Percentiles rank a stretch among this genome's conserved stretches.
Evolutionary conservation across 2,329 filamentous ascomycete species (phyloP).

Genomic region (Thielaviopsis populi): DNA sequence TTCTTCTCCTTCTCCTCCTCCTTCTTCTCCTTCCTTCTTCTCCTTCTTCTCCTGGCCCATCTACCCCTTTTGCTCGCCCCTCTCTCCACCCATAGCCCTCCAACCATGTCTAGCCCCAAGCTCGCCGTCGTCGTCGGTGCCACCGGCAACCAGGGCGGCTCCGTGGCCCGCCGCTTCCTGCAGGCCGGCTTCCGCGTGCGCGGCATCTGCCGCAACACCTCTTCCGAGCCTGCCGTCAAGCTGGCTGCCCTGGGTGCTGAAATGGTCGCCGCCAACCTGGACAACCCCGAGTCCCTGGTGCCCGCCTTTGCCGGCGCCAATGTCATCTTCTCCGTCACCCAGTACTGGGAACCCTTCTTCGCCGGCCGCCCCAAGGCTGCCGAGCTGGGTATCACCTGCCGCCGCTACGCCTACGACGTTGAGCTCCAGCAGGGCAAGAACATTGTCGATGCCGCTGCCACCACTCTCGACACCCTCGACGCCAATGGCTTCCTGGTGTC

Average conservation of each 20-base stretch:
- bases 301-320: slow-evolving; percentile 31
- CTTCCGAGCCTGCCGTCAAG: slow-evolving; percentile 27
- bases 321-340: slow-evolving; percentile 39
- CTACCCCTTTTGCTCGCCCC: not conserved
- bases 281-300: slow-evolving; percentile 27
- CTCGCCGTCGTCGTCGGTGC: slow-evolving; percentile 33
- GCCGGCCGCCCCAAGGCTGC: slow-evolving; percentile 27
- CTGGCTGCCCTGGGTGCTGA: slow-evolving; percentile 31
- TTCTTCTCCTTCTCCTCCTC: not conserved
- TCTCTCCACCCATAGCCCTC: too few species aligned
- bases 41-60: not conserved
- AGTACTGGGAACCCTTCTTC: slow-evolving; percentile 40
- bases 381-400: slow-evolving; percentile 28
- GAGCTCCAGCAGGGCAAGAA: slow-evolving; percentile 40
- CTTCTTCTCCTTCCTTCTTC: not conserved
- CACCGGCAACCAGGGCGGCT: slow-evolving; percentile 38
- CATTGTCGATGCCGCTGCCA: slow-evolving; percentile 38
- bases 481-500: slow-evolving; percentile 36
- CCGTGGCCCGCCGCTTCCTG: slow-evolving; percentile 34
- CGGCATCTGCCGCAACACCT: slow-evolving; percentile 32
- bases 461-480: slow-evolving; percentile 27
- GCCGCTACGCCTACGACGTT: slow-evolving; percentile 31
- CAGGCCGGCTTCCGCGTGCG: slow-evolving; percentile 30
- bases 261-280: slow-evolving; percentile 30
- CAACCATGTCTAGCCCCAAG: slow-evolving; percentile 21